phyloP scores from a whole-genome alignment of 2,329 filamentous ascomycete species.

The Juglanconis oblonga region DNA sequence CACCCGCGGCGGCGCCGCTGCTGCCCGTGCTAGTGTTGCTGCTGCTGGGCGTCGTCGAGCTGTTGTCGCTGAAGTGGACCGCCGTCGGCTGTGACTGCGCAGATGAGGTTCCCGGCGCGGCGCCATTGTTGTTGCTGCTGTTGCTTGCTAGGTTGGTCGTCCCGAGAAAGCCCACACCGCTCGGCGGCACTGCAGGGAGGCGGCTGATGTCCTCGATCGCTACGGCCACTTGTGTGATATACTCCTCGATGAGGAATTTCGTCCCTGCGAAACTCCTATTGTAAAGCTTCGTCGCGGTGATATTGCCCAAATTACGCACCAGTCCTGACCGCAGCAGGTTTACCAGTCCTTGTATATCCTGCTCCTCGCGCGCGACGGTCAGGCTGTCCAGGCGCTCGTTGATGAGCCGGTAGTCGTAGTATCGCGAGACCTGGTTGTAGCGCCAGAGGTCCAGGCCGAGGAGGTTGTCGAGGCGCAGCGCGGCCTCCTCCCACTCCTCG shows the following conservation, averaged over 20 bases:
- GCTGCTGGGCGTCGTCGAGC: conserved; percentile 8
- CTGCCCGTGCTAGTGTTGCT: conserved; percentile 3
- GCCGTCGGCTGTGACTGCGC: conserved; percentile 4
- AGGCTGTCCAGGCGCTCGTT: conserved; percentile 71
- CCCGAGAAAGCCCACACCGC: conserved; percentile 1
- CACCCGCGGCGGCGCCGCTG: not conserved
- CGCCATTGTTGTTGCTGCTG: not conserved
- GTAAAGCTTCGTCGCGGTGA: conserved; percentile 77
- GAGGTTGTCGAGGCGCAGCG: conserved; percentile 76
- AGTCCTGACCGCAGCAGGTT: conserved; percentile 77
- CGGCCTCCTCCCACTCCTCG: conserved; percentile 85
- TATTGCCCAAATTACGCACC: conserved; percentile 87
- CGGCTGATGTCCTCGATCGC: conserved; percentile 73
- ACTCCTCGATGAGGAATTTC: conserved; percentile 87
- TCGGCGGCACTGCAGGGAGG: conserved; percentile 42
- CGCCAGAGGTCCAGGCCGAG: conserved; percentile 83
- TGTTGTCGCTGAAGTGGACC: conserved; percentile 15
- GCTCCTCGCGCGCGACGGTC: conserved; percentile 24
- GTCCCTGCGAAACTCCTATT: conserved; percentile 84
- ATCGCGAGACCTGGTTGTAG: conserved; percentile 73
- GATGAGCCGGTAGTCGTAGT: conserved; percentile 86
- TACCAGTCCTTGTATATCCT: conserved; percentile 71
- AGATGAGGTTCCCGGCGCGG: not conserved
- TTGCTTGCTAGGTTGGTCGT: not conserved
- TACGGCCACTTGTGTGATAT: conserved; percentile 79